A percentile compares a stretch with the other conserved stretches of the same genome.
These are phyloP conservation scores for Talaromyces sp. DNA, from an alignment of 2,329 filamentous ascomycete species.

Conservation along the genomic window DNA sequence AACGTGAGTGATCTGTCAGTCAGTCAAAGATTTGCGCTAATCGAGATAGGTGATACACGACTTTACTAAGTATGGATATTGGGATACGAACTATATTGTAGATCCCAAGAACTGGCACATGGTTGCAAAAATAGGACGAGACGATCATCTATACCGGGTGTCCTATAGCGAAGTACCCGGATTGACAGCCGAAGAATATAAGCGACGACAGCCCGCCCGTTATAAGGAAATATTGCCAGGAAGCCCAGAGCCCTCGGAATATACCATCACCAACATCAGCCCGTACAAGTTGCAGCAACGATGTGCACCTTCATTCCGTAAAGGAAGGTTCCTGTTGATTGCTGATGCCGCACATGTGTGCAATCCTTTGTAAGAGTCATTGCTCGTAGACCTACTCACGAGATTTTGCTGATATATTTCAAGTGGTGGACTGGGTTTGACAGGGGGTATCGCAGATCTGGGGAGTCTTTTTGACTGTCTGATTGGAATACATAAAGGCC, in stretches of 20 bases:
- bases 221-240: conserved; percentile 58
- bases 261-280: conserved; percentile 55
- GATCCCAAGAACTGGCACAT: conserved; percentile 62
- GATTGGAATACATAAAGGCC: conserved; percentile 39
- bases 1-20: conserved; percentile 45
- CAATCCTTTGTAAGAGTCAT: conserved; percentile 35
- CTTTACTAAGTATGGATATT: conserved; percentile 45
- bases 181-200: conserved; percentile 53
- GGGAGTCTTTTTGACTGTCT: conserved; percentile 61
- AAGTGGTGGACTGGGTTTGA: conserved; percentile 60
- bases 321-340: conserved; percentile 55
- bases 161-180: conserved; percentile 58
- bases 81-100: conserved; percentile 53
- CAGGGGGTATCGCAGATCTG: conserved; percentile 62
- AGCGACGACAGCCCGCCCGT: conserved; percentile 39
- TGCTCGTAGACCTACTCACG: background rate
- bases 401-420: conserved; percentile 20
- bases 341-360: conserved; percentile 62
- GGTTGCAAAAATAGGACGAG: conserved; percentile 56
- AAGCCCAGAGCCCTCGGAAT: conserved; percentile 55
- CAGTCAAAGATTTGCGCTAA: background rate
- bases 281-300: conserved; percentile 63
- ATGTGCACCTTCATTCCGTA: conserved; percentile 56
- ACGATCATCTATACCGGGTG: conserved; percentile 60
- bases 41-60: conserved; percentile 59